phyloP scores from a whole-genome alignment of 306 rosid genomes.

The Prunus armeniaca region DNA sequence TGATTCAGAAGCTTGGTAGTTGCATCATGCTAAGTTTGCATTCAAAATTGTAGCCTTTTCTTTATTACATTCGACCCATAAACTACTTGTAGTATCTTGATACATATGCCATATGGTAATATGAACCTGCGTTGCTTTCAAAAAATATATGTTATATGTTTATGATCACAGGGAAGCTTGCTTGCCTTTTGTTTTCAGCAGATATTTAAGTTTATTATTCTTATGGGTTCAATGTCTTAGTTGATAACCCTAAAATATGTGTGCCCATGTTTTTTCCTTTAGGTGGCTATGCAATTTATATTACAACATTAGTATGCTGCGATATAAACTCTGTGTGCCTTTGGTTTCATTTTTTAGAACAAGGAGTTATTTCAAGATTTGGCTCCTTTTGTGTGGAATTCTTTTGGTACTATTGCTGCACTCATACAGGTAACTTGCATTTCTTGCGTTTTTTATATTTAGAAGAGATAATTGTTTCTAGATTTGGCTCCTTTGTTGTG shows the following conservation, averaged over 20 bases:
- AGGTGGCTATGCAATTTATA: slow-evolving; percentile 14
- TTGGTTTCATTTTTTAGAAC: slow-evolving; percentile 33
- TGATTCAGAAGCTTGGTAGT: background rate
- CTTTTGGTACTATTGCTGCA: slow-evolving; percentile 39
- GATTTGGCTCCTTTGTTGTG: slow-evolving; percentile 93
- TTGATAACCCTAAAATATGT: background rate
- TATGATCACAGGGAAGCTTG: background rate
- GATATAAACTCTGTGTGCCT: slow-evolving; percentile 12
- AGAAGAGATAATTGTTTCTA: slow-evolving; percentile 91
- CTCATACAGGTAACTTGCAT: slow-evolving; percentile 24
- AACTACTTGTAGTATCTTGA: background rate
- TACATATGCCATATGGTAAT: background rate
- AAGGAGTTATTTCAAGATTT: slow-evolving; percentile 39
- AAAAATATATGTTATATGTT: slow-evolving; percentile 1
- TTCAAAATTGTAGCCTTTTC: background rate
- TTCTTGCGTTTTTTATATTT: slow-evolving; percentile 26
- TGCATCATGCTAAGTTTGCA: background rate
- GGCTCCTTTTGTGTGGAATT: slow-evolving; percentile 35
- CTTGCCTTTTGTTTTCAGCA: background rate
- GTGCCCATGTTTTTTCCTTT: slow-evolving; percentile 2
- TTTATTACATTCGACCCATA: background rate
- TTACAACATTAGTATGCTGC: slow-evolving; percentile 8
- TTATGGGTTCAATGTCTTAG: background rate
- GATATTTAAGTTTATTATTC: background rate
- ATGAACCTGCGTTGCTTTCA: background rate